Evolutionary conservation across 306 rosid species (phyloP), one percentile per base, ranked within the genome.

Genomic region (Rosa rugosa): DNA sequence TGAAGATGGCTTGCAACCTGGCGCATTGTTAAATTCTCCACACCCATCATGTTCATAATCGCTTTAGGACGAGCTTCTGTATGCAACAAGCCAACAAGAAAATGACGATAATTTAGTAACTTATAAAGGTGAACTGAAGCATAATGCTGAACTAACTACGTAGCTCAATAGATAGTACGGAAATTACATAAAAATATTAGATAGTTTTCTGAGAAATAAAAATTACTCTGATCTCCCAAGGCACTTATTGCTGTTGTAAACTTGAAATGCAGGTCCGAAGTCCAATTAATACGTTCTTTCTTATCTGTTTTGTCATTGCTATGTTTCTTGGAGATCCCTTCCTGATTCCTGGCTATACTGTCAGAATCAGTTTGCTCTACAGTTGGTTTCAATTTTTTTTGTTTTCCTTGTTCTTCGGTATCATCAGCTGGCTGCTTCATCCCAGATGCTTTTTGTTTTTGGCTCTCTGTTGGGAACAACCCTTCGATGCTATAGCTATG

Each of bases 1-100:
- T 89, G 91, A 17, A 84, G 79, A 77, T 91, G 90, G 65, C 89
- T 91, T 14, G 90, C 85, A 66, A 89, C 84, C 36, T 91, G 93
- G 70, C 82, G 82, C n/a, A 49, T 31, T 10, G 93, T 83, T 60
- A 89, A 51, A 44, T 57, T 8, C 56, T 82, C 82, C 54, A 49
- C 87, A n/a, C 83, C 80, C 90, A 91, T 86, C 82, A 22, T 0
- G 56, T 59, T 46, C 38, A 65, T 38, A 72, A 91, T 83, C 11
- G 41, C 13, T 76, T 80, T 91, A 1, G 93, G 93, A 54, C 86
- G 86, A 81, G 85, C 83, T 54, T 62, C 91, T 82, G 75, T 13
- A 75, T 64, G 23, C 56, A 69, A 71, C 34, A 60, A 5, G 11
- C 68, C 62, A 59, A 72, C 73, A 76, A 69, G 38, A 73, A 73